Evolutionary conservation across 495 filamentous ascomycete species (phyloP).

Genomic region (Penicillium dipodomyicola): DNA sequence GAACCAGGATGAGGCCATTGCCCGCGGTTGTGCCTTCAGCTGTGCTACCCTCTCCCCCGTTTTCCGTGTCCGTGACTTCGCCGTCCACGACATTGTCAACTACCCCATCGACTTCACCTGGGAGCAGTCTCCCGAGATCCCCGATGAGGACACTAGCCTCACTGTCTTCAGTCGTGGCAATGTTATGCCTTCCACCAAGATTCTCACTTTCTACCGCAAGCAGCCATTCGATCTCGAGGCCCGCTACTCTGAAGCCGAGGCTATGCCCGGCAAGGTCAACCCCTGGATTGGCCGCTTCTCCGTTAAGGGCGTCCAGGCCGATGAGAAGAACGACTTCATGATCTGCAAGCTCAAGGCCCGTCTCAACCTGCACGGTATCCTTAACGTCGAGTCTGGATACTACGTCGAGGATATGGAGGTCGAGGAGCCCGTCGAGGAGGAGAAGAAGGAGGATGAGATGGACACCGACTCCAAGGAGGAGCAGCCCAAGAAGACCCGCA

Average conservation of each 20-base stretch:
- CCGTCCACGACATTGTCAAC: conserved; percentile 93
- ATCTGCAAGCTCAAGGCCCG: conserved; percentile 99
- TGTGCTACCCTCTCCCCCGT: conserved; percentile 97
- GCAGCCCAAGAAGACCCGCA: conserved; percentile 86
- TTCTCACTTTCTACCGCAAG: conserved; percentile 98
- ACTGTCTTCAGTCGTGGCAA: conserved; percentile 98
- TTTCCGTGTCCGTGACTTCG: conserved; percentile 98
- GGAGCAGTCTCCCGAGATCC: conserved; percentile 98
- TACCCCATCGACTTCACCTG: conserved; percentile 99
- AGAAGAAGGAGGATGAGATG: conserved; percentile 76
- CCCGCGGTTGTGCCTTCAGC: conserved; percentile 94
- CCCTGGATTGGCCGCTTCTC: conserved; percentile 97
- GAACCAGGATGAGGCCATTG: conserved; percentile 97
- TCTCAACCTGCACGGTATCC: conserved; percentile 91
- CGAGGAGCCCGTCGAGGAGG: conserved; percentile 82
- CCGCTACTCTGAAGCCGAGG: conserved; percentile 81
- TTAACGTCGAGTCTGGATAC: conserved; percentile 97
- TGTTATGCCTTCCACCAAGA: conserved; percentile 98
- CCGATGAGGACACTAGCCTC: conserved; percentile 96
- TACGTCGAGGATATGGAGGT: conserved; percentile 98
- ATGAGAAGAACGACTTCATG: conserved; percentile 90
- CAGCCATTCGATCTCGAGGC: conserved; percentile 96
- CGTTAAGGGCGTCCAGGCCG: conserved; percentile 83
- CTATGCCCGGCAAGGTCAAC: conserved; percentile 85
- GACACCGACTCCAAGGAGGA: conserved; percentile 77